These are phyloP conservation scores for Acacia acuminata DNA, from an alignment of 306 rosid species.

Conservation along the genomic window DNA sequence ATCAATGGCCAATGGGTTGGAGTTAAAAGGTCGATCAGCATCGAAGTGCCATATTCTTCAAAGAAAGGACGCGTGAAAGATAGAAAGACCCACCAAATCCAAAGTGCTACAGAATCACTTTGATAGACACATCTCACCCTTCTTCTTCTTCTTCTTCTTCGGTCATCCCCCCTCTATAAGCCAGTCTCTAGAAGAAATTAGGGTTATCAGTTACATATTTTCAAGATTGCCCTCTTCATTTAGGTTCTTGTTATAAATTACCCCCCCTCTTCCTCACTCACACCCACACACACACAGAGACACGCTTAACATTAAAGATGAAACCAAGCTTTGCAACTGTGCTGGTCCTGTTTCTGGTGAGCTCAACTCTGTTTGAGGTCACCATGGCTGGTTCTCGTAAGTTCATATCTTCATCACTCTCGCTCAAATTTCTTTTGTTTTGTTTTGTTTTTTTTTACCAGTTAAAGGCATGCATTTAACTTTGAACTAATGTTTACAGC, in stretches of 20 bases:
- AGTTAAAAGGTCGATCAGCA: conserved; percentile 16
- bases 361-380: conserved; percentile 50
- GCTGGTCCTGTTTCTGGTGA: conserved; percentile 47
- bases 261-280: background rate
- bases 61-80: conserved; percentile 27
- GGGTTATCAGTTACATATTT: too few relatives aligned
- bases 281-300: background rate
- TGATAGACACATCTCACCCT: conserved; percentile 34
- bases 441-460: too few relatives aligned
- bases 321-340: conserved; percentile 46
- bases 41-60: conserved; percentile 7
- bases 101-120: conserved; percentile 37
- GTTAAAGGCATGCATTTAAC: background rate
- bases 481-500: conserved; percentile 24
- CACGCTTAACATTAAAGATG: conserved; percentile 32
- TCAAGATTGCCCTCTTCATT: background rate
- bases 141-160: background rate
- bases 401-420: background rate
- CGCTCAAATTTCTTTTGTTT: background rate
- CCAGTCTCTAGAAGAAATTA: too few relatives aligned
- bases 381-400: conserved; percentile 55
- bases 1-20: background rate
- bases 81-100: conserved; percentile 36
- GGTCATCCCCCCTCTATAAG: too few relatives aligned
- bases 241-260: conserved; percentile 33